phyloP scores from a whole-genome alignment of 2,329 filamentous ascomycete genomes.

The Xylaria sp. region DNA sequence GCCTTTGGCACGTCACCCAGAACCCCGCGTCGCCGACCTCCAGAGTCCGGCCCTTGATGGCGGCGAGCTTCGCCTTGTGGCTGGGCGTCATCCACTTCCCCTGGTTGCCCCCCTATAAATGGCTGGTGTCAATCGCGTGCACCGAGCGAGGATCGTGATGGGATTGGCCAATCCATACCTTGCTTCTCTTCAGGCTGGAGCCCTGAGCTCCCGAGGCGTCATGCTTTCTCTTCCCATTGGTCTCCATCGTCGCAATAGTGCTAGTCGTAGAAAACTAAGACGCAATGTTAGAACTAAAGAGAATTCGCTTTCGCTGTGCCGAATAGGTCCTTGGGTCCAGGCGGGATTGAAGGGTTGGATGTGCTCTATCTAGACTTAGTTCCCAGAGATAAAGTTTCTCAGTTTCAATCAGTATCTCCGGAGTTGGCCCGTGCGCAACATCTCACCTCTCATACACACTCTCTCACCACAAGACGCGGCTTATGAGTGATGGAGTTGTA shows the following conservation, averaged over 20 bases:
- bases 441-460: not conserved
- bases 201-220: slow-evolving; percentile 35
- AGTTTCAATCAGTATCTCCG: not conserved
- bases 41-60: slow-evolving; percentile 49
- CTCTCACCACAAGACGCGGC: not conserved
- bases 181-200: slow-evolving; percentile 45
- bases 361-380: no score
- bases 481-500: not conserved
- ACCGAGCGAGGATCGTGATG: not conserved
- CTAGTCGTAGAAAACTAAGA: not conserved
- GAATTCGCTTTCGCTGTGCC: no score
- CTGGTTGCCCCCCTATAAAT: slow-evolving; percentile 53
- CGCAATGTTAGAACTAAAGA: no score
- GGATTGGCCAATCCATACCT: slow-evolving; percentile 35
- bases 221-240: slow-evolving; percentile 44
- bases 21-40: slow-evolving; percentile 75
- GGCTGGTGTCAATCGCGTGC: not conserved
- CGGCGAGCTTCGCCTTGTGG: slow-evolving; percentile 56
- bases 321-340: no score
- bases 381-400: not conserved
- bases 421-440: slow-evolving; percentile 14
- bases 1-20: slow-evolving; percentile 78
- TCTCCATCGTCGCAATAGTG: slow-evolving; percentile 37
- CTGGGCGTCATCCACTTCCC: slow-evolving; percentile 68
- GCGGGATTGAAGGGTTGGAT: no score